Conservation (phyloP, 2,329 filamentous ascomycete species). For the Phaeophleospora eucalypticola region DNA sequence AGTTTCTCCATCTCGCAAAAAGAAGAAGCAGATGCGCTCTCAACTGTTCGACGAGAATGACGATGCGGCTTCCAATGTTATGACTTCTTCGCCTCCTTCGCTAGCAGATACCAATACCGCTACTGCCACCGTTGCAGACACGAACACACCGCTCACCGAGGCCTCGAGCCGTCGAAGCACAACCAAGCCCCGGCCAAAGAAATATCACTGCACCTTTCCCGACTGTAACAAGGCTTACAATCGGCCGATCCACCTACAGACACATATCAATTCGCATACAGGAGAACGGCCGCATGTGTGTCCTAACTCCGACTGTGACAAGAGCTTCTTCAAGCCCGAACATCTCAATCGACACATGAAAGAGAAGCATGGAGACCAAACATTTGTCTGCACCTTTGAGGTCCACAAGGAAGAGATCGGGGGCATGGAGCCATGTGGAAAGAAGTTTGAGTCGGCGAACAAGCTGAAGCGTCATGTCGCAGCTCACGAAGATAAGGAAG, state of each 20-base stretch:
- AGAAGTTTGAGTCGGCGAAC: constrained; percentile 76
- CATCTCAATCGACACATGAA: constrained; percentile 83
- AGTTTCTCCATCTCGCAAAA: constrained; percentile 3
- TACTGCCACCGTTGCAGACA: constrained; percentile 15
- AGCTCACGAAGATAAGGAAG: constrained; percentile 72
- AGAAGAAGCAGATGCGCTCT: constrained; percentile 9
- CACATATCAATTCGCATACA: constrained; percentile 79
- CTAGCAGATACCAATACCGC: constrained; percentile 11
- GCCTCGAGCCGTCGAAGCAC: constrained; percentile 20
- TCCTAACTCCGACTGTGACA: constrained; percentile 65
- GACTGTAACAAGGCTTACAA: constrained; percentile 82
- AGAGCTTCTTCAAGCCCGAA: constrained; percentile 80
- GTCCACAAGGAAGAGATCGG: constrained; percentile 16
- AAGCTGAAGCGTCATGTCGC: constrained; percentile 71
- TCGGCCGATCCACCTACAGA: constrained; percentile 71
- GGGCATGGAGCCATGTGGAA: constrained; percentile 59
- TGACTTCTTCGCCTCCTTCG: constrained; percentile 9
- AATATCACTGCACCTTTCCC: constrained; percentile 68
- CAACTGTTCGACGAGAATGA: constrained; percentile 7
- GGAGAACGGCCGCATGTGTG: constrained; percentile 80
- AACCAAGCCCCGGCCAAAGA: constrained; percentile 60
- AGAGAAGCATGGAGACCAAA: constrained; percentile 70
- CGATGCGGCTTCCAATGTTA: constrained; percentile 7
- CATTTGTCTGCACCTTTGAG: constrained; percentile 63
- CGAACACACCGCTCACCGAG: constrained; percentile 18